Evolutionary conservation across 2,329 filamentous ascomycete species (phyloP), one percentile per base, ranked within the genome.

Genomic region (Chaetothyriales sp.): DNA sequence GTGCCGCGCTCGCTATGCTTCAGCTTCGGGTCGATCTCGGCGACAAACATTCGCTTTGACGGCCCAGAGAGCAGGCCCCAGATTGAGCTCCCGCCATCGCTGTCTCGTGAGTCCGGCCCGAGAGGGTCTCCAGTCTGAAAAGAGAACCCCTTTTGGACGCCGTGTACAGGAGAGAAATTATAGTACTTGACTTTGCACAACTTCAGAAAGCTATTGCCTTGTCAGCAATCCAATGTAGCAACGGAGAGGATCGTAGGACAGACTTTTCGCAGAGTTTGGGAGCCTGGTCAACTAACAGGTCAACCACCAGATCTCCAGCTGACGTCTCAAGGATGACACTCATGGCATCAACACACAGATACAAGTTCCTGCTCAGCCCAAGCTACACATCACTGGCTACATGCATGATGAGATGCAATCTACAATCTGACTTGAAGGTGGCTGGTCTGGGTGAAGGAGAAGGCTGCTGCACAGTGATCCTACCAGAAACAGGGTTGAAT

Each of bases 121-220:
- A 97, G 82, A 10, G 90, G 90, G 64, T 97, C 92, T 66, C 90
- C 90, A 29, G 87, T 94, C 69, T 97, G 90, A 70, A 95, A 95
- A 55, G 89, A 94, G 70, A 95, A 97, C 69, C 88, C 82, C 67
- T 90, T 92, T 66, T 95, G 92, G 40, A 98, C 80, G 60, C 84
- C 89, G 71, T 95, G 87, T 51, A 97, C 73, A 22, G 90, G 92
- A 5, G 89, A 83, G 68, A 94, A 97, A 73, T 97, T 97, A 81
- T 95, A 98, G 73, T 97, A 98, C 73, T 95, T 98, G 70, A 89
- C 76, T 73, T 97, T 97, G 80, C 92, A 95, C 62, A 98, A 86
- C 77, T 98, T 97, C 52, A 98, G 75, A 69, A 98, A 97, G 77
- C 88, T 94, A 69, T 57, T 61, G 22, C 18, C 20, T 13, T 48